These are phyloP conservation scores for Chalciporus sp. DNA, from an alignment of 1,284 basidiomycete species.

Conservation along the genomic window DNA sequence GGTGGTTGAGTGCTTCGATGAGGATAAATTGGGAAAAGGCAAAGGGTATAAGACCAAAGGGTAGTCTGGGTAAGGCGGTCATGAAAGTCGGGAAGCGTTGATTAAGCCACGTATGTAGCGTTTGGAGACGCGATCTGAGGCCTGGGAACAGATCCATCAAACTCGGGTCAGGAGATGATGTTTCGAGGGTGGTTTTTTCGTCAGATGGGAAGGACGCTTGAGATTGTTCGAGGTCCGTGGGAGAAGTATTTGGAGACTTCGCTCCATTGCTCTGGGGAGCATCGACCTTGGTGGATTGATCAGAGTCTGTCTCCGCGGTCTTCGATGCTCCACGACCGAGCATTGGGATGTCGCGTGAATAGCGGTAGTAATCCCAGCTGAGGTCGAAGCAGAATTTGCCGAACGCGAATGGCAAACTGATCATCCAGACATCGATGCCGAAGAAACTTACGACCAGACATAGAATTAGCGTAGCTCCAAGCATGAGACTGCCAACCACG, in stretches of 20 bases:
- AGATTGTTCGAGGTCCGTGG: neutral
- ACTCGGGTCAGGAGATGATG: neutral
- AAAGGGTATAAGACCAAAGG: conserved; percentile 86
- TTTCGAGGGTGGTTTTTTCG: conserved; percentile 6
- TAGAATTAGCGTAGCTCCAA: conserved; percentile 52
- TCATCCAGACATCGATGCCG: conserved; percentile 73
- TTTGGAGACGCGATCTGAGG: conserved; percentile 23
- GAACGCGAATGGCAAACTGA: conserved; percentile 86
- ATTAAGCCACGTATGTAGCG: conserved; percentile 30
- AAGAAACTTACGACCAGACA: conserved; percentile 60
- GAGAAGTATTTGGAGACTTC: neutral
- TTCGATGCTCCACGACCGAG: conserved; percentile 11
- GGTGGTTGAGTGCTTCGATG: conserved; percentile 80
- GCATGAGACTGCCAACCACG: conserved; percentile 50
- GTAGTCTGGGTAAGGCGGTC: conserved; percentile 71
- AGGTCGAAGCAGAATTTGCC: conserved; percentile 73
- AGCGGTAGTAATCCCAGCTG: conserved; percentile 56
- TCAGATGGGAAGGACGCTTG: neutral
- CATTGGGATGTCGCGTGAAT: conserved; percentile 29
- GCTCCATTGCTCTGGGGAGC: neutral
- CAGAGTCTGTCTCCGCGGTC: neutral
- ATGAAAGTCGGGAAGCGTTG: conserved; percentile 74
- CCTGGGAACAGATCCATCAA: conserved; percentile 7
- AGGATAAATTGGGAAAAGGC: conserved; percentile 96
- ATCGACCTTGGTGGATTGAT: neutral